Evolutionary conservation across 345 rosid species (phyloP).

Genomic region (Melastoma malabathricum): DNA sequence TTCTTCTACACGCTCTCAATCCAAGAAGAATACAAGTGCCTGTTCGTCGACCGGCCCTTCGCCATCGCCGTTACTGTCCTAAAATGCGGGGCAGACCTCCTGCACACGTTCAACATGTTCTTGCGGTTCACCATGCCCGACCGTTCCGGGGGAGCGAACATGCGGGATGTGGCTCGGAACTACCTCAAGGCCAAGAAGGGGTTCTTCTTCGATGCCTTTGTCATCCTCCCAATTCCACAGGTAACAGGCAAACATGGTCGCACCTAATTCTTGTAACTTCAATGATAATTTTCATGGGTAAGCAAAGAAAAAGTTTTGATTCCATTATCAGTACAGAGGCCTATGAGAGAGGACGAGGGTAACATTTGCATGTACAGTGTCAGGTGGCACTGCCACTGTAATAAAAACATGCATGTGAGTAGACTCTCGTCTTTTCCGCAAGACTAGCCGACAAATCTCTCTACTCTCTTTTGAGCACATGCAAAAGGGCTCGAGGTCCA

Average conservation of each 20-base stretch:
- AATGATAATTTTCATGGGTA: too few species aligned
- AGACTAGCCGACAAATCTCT: too few species aligned
- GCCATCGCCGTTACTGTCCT: conserved; percentile 83
- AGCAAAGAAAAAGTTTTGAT: too few species aligned
- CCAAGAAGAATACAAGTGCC: conserved; percentile 60
- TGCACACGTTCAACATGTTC: conserved; percentile 92
- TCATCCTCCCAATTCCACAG: conserved; percentile 84
- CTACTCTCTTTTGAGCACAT: too few species aligned
- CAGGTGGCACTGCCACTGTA: too few species aligned
- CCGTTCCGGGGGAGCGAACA: conserved; percentile 10
- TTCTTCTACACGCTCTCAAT: conserved; percentile 75
- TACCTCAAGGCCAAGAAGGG: conserved; percentile 52
- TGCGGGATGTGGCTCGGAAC: conserved; percentile 17
- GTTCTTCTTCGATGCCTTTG: conserved; percentile 74
- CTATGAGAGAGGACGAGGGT: too few species aligned
- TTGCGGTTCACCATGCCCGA: conserved; percentile 53
- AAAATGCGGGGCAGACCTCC: conserved; percentile 81
- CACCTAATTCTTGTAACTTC: too few species aligned
- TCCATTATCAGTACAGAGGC: too few species aligned
- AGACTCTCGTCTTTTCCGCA: neutral
- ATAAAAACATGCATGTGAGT: neutral
- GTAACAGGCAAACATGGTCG: conserved; percentile 13
- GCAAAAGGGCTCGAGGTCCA: too few species aligned
- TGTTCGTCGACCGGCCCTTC: conserved; percentile 84
- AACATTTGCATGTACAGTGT: too few species aligned